Percentiles rank a stretch among this genome's conserved stretches.
Conservation (phyloP, 2,329 filamentous ascomycete genomes). For the Fusarium pilosicola region DNA sequence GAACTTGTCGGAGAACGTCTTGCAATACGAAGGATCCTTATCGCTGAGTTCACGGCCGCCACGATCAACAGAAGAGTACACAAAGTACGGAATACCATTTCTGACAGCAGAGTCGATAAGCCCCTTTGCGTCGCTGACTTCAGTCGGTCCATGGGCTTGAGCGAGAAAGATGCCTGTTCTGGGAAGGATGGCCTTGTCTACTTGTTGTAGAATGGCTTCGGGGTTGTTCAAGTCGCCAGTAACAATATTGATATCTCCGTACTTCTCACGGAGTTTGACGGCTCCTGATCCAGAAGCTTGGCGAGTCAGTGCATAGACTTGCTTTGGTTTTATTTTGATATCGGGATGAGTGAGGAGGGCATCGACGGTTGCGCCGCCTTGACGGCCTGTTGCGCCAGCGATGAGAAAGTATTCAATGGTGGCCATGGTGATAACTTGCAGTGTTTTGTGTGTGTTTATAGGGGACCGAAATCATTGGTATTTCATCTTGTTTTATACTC, state of each 20-base stretch:
- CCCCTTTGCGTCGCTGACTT: constrained; percentile 60
- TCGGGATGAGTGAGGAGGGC: constrained; percentile 38
- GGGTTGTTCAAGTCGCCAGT: constrained; percentile 64
- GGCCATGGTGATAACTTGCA: neutral
- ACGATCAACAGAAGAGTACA: constrained; percentile 73
- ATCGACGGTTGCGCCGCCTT: constrained; percentile 45
- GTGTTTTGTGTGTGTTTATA: neutral
- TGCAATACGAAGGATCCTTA: constrained; percentile 39
- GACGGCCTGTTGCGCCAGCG: constrained; percentile 46
- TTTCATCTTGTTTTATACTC: neutral
- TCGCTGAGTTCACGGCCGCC: constrained; percentile 66
- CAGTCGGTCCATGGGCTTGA: constrained; percentile 49
- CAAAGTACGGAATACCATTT: constrained; percentile 63
- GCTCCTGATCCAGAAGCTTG: constrained; percentile 54
- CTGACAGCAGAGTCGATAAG: constrained; percentile 62
- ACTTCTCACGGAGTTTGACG: constrained; percentile 47
- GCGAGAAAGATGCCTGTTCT: constrained; percentile 38
- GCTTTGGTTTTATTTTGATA: constrained; percentile 55
- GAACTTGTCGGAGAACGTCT: constrained; percentile 60
- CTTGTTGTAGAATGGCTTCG: constrained; percentile 55
- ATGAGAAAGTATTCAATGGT: constrained; percentile 32
- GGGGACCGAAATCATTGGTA: neutral
- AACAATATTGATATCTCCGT: constrained; percentile 60
- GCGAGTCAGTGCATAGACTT: constrained; percentile 62
- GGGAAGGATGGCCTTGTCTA: constrained; percentile 18